Evolutionary conservation across 148 eudicot genomes (phyloP).

Genomic region (Mesembryanthemum crystallinum): DNA sequence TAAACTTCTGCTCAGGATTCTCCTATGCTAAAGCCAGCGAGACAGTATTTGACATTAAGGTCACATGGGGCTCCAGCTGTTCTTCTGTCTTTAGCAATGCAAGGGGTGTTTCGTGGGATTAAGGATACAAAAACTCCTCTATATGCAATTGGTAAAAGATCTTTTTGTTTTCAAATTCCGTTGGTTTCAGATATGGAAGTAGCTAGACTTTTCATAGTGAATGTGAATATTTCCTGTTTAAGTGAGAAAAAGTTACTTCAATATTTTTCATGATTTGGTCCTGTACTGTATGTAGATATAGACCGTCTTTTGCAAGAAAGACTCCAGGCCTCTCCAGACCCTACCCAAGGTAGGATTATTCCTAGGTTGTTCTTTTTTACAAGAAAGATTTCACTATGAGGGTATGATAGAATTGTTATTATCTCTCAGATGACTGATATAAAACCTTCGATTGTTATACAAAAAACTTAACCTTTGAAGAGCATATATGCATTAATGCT

Average conservation of each 20-base stretch:
- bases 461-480: too few relatives aligned
- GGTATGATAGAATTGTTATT: not conserved
- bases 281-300: too few relatives aligned
- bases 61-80: constrained; percentile 37
- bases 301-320: too few relatives aligned
- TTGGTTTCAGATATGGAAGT: too few relatives aligned
- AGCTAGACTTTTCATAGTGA: too few relatives aligned
- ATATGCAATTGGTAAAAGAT: constrained; percentile 22
- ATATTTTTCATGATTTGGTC: not conserved
- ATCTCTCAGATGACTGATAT: not conserved
- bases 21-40: constrained; percentile 36
- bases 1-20: constrained; percentile 19
- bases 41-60: constrained; percentile 30
- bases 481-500: too few relatives aligned
- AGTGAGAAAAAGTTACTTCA: too few relatives aligned
- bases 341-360: too few relatives aligned
- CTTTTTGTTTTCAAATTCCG: not conserved
- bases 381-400: not conserved
- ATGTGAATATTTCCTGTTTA: too few relatives aligned
- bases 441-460: too few relatives aligned
- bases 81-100: constrained; percentile 38
- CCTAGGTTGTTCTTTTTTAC: too few relatives aligned
- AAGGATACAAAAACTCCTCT: constrained; percentile 31
- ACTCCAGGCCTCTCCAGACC: too few relatives aligned
- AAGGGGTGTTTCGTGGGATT: constrained; percentile 38